Evolutionary conservation across 106 monocot genomes (phyloP).

Genomic region (Gastrodia elata): DNA sequence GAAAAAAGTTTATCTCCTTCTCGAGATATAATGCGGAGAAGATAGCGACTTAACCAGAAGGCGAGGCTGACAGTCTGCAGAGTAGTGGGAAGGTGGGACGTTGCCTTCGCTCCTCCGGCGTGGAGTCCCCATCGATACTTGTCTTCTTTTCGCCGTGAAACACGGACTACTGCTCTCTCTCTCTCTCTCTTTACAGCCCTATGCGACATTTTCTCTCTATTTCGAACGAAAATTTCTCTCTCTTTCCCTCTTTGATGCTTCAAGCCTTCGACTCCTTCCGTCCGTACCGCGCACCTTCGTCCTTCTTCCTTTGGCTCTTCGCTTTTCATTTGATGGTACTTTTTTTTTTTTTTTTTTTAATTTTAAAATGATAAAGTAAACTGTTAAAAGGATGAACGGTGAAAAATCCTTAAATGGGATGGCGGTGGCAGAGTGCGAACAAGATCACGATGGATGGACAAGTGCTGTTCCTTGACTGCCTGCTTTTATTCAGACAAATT

Average conservation of each 20-base stretch:
- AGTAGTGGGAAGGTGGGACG: background rate
- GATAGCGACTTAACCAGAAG: slow-evolving; percentile 9
- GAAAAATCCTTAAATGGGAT: too few species aligned
- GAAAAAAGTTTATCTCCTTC: too few species aligned
- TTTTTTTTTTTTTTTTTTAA: background rate
- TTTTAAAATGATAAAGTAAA: too few species aligned
- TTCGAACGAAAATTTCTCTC: background rate
- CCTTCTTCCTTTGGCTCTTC: background rate
- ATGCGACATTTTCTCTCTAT: background rate
- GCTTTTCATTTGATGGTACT: background rate
- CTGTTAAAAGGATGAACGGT: too few species aligned
- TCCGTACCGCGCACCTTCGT: background rate
- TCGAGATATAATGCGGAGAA: background rate
- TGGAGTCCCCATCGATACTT: background rate
- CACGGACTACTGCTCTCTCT: slow-evolving; percentile 1
- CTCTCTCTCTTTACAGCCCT: too few species aligned
- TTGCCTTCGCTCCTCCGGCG: background rate
- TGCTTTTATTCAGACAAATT: background rate
- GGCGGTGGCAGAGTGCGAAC: too few species aligned
- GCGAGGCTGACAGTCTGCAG: slow-evolving; percentile 5
- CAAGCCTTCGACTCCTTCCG: background rate
- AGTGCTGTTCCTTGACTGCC: too few species aligned
- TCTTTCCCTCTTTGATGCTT: slow-evolving; percentile 4
- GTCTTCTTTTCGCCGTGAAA: slow-evolving; percentile 7
- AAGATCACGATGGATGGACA: too few species aligned